phyloP scores from a whole-genome alignment of 2,329 filamentous ascomycete species.

The Trichophyton schoenleinii region DNA sequence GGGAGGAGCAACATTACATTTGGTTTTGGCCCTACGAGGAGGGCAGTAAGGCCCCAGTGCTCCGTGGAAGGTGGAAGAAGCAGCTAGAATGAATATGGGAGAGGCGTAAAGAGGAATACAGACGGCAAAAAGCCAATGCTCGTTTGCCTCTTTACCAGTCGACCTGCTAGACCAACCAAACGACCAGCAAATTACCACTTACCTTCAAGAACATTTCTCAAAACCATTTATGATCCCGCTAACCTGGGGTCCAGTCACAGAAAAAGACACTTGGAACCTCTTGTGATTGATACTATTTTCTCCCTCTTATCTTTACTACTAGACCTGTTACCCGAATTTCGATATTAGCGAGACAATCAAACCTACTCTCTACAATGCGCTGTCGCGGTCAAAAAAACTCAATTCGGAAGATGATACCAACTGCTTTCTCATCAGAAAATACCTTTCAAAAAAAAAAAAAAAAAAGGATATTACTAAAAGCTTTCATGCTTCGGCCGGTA shows the following conservation, averaged over 20 bases:
- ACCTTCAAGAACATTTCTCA: not conserved
- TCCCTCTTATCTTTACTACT: not conserved
- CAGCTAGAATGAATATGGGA: not conserved
- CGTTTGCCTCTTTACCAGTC: not conserved
- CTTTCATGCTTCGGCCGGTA: not conserved
- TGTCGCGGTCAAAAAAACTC: too few relatives aligned
- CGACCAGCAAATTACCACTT: not conserved
- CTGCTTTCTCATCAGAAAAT: not conserved
- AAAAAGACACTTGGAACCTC: not conserved
- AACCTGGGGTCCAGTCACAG: not conserved
- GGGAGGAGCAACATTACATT: constrained; percentile 83
- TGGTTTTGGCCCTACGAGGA: constrained; percentile 86
- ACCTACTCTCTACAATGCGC: not conserved
- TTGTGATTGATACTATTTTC: not conserved
- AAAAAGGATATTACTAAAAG: not conserved
- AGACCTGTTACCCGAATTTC: not conserved
- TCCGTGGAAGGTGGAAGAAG: not conserved
- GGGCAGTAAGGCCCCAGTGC: constrained; percentile 34
- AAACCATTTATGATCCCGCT: not conserved
- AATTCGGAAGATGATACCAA: too few relatives aligned
- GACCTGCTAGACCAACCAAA: not conserved
- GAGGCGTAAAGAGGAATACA: not conserved
- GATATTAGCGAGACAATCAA: not conserved
- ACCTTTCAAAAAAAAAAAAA: not conserved
- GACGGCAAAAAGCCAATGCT: not conserved